Conservation (phyloP, 257 asterid species). For the Solanum paucissectum region DNA sequence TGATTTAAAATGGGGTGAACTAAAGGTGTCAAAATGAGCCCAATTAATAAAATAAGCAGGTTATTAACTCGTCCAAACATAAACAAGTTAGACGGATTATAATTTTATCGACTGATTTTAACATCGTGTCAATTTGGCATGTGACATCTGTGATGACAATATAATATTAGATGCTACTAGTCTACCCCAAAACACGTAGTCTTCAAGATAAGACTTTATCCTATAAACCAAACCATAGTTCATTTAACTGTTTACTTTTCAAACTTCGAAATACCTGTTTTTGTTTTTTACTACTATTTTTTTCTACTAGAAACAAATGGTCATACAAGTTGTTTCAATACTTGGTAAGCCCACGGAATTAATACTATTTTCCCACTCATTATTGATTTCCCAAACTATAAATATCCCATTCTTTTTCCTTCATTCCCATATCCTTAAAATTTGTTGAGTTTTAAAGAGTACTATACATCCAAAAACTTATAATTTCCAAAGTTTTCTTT, state of each 20-base stretch:
- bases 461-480: neutral
- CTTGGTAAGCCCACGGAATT: neutral
- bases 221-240: neutral
- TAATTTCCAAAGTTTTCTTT: neutral
- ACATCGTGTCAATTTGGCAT: too few relatives aligned
- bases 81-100: accelerated
- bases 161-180: neutral
- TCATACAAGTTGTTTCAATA: neutral
- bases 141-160: neutral
- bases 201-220: neutral
- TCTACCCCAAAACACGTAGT: neutral
- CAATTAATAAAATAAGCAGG: accelerated
- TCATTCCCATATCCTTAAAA: neutral
- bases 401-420: neutral
- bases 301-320: neutral
- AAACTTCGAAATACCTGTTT: neutral
- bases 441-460: neutral
- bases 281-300: neutral
- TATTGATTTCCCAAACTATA: neutral
- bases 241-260: neutral
- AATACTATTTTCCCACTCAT: neutral
- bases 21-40: accelerated
- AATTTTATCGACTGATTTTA: too few relatives aligned
- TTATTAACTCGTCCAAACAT: too few relatives aligned
- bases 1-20: neutral